Conservation (phyloP, 768 basidiomycete species). For the Grammothele lineata region DNA sequence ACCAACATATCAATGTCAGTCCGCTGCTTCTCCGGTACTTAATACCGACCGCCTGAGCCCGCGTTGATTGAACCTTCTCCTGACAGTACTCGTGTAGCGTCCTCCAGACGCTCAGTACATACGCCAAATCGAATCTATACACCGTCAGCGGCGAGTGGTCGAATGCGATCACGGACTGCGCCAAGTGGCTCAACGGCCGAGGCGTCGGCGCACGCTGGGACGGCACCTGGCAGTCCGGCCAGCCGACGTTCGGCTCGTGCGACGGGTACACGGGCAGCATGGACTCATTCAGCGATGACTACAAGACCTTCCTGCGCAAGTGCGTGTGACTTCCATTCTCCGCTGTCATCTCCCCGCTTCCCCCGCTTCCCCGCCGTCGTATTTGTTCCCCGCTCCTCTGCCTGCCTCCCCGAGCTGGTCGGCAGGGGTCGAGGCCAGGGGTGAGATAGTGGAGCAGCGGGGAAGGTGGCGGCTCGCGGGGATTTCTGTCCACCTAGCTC, state of each 20-base stretch:
- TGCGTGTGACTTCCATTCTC: slow-evolving; percentile 27
- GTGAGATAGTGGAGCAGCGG: no score
- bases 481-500: no score
- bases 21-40: no score
- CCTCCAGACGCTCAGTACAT: slow-evolving; percentile 40
- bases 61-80: neutral
- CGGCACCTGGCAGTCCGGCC: slow-evolving; percentile 42
- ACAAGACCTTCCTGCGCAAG: slow-evolving; percentile 60
- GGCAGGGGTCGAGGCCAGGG: no score
- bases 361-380: no score
- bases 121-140: slow-evolving; percentile 56
- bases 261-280: slow-evolving; percentile 57
- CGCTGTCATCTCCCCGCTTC: no score
- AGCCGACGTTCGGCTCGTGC: slow-evolving; percentile 57
- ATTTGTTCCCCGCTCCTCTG: no score
- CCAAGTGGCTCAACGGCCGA: slow-evolving; percentile 75
- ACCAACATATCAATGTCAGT: slow-evolving; percentile 51
- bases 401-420: no score
- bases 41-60: no score
- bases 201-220: slow-evolving; percentile 71
- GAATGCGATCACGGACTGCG: slow-evolving; percentile 69
- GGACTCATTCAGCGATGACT: slow-evolving; percentile 52
- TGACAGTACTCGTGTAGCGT: slow-evolving; percentile 54
- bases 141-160: slow-evolving; percentile 83
- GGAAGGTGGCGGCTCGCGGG: no score